Evolutionary conservation across 305 asterid species (phyloP), one percentile per base, ranked within the genome.

Genomic region (Lippia alba): DNA sequence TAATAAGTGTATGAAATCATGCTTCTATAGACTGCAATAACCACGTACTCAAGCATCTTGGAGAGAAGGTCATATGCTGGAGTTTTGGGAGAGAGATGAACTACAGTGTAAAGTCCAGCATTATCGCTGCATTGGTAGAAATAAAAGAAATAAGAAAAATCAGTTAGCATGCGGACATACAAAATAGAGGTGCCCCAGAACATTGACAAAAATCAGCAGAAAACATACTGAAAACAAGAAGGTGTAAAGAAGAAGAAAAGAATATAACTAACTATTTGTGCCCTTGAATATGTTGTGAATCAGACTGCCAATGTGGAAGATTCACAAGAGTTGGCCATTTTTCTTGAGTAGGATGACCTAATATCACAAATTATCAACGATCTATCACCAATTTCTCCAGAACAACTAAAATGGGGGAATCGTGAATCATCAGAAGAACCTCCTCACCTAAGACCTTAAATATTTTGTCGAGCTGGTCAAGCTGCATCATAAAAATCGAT

Each of bases 401-500:
- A 73, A 55, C 33, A 70, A 61, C 66, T 36, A 66, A 53, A 54
- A 56, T 56, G 64, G 54, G 55, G 68, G 77, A 58, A 57, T 33
- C 40, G 62, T 64, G 77, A 58, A 57, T 33, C 46, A 64, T 64
- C 54, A 49, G 65, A 78, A 74, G 62, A 72, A 56, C 71, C 59
- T 72, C 76, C 92, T 84, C 81, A 94, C 99, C 99, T 67, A 94
- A 78, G 79, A 94, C 99, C 85, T 85, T 94, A 72, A 94, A 94
- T 74, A 94, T 94, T 83, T 91, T 94, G 91, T 94, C 99, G 41
- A 94, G 99, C 80, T 94, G 99, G 76, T 94, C 99, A 49, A 94
- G 94, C 99, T 94, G 94, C 90, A 81, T 46, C 67, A 83, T 66
- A 11, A 70, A 70, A 73, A 74, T 16, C 40, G 77, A 64, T 16